Evolutionary conservation across 108 stramenopile genomes (phyloP).

Genomic region (Cyclotella kingstonii): DNA sequence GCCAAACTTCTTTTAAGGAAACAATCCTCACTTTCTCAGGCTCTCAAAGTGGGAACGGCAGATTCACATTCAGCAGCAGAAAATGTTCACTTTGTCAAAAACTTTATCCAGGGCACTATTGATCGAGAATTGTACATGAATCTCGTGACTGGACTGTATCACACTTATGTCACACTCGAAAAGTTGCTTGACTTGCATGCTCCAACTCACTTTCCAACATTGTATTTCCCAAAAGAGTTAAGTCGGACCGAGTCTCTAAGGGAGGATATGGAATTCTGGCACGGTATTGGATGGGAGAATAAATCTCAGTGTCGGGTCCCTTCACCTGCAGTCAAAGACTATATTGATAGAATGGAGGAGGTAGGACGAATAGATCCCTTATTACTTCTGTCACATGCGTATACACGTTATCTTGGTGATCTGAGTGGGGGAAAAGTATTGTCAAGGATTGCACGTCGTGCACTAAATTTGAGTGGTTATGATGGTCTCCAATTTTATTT

Average conservation of each 20-base stretch:
- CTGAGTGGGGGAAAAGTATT: slow-evolving; percentile 81
- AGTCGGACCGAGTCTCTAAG: slow-evolving; percentile 49
- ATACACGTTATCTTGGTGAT: slow-evolving; percentile 91
- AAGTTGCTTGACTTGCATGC: slow-evolving; percentile 57
- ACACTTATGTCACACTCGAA: slow-evolving; percentile 76
- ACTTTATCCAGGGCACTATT: slow-evolving; percentile 81
- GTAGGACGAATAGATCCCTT: slow-evolving; percentile 59
- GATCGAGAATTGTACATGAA: slow-evolving; percentile 66
- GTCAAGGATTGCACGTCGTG: slow-evolving; percentile 69
- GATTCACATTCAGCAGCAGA: slow-evolving; percentile 84
- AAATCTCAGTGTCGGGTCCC: slow-evolving; percentile 28
- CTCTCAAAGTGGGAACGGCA: slow-evolving; percentile 80
- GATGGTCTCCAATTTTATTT: slow-evolving; percentile 82
- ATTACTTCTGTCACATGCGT: slow-evolving; percentile 82
- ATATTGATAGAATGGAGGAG: slow-evolving; percentile 62
- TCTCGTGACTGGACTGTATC: slow-evolving; percentile 61
- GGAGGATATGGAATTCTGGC: slow-evolving; percentile 85
- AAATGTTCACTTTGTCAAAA: slow-evolving; percentile 85
- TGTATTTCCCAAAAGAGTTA: slow-evolving; percentile 80
- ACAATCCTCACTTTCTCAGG: slow-evolving; percentile 59
- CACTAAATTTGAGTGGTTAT: slow-evolving; percentile 48
- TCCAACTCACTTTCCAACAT: slow-evolving; percentile 51
- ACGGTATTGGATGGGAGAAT: slow-evolving; percentile 33
- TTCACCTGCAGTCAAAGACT: slow-evolving; percentile 75
- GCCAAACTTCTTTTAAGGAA: background rate